A percentile compares a stretch with the other conserved stretches of the same genome.
Conservation (phyloP, 768 basidiomycete genomes). For the Lepiota brunneoincarnata region DNA sequence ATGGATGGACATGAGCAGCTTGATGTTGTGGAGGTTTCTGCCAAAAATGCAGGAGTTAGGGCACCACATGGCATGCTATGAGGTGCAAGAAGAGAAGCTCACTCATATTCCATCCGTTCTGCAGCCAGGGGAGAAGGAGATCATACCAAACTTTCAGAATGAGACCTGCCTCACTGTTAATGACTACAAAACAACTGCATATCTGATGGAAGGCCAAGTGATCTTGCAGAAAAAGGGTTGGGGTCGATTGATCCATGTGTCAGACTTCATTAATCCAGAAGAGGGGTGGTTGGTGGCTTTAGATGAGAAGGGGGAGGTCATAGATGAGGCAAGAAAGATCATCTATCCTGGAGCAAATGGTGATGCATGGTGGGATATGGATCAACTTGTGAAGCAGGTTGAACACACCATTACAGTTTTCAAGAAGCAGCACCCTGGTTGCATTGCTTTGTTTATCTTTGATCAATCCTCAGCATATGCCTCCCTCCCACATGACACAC, state of each 20-base stretch:
- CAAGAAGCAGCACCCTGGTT: background rate
- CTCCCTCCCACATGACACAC: conserved; percentile 31
- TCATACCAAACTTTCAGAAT: conserved; percentile 28
- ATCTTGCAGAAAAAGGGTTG: too few relatives aligned
- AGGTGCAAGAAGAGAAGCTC: too few relatives aligned
- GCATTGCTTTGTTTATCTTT: conserved; percentile 33
- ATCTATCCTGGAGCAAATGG: conserved; percentile 15
- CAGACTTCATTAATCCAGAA: conserved; percentile 33
- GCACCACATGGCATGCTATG: too few relatives aligned
- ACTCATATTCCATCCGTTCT: too few relatives aligned
- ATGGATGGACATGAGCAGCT: conserved; percentile 23
- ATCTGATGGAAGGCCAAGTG: conserved; percentile 30
- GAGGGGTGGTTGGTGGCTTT: conserved; percentile 26
- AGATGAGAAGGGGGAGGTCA: conserved; percentile 21
- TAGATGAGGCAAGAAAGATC: conserved; percentile 29
- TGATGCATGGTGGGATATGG: too few relatives aligned
- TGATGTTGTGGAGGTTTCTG: too few relatives aligned
- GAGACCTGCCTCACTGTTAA: conserved; percentile 27
- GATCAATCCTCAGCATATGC: conserved; percentile 41
- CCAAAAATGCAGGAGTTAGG: too few relatives aligned
- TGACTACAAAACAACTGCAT: conserved; percentile 18
- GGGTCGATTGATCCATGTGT: too few relatives aligned
- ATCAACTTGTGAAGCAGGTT: too few relatives aligned
- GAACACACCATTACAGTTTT: too few relatives aligned
- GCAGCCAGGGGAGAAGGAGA: conserved; percentile 12